A percentile compares a stretch with the other conserved stretches of the same genome.
Evolutionary conservation across 805 yeast species (phyloP).

Genomic region (Candida chilensis): DNA sequence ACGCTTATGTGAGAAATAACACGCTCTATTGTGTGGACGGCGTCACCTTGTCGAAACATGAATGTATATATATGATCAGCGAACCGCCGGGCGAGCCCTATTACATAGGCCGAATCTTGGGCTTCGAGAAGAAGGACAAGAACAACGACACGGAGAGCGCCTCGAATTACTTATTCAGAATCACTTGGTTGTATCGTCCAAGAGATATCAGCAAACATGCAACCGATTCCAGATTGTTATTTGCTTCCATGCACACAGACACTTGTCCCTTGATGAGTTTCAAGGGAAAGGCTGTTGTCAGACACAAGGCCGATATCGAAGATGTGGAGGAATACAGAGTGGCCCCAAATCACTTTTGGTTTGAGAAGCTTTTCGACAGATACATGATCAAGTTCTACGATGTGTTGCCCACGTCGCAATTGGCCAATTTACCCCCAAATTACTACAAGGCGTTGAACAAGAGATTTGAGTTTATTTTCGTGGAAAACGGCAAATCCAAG

Average conservation of each 20-base stretch:
- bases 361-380: slow-evolving; percentile 77
- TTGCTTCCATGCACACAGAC: slow-evolving; percentile 82
- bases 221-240: slow-evolving; percentile 66
- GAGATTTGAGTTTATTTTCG: slow-evolving; percentile 65
- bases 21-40: slow-evolving; percentile 26
- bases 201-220: slow-evolving; percentile 66
- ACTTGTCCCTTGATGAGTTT: slow-evolving; percentile 67
- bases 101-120: slow-evolving; percentile 77
- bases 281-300: slow-evolving; percentile 68
- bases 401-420: slow-evolving; percentile 50
- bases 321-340: slow-evolving; percentile 46
- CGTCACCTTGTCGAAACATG: slow-evolving; percentile 38
- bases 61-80: slow-evolving; percentile 72
- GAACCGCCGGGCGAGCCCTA: slow-evolving; percentile 96
- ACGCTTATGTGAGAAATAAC: slow-evolving; percentile 29
- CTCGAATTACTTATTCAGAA: slow-evolving; percentile 47
- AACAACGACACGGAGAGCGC: slow-evolving; percentile 30
- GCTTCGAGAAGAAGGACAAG: slow-evolving; percentile 43
- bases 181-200: slow-evolving; percentile 91
- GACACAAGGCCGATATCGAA: slow-evolving; percentile 57
- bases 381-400: slow-evolving; percentile 80
- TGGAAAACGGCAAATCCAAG: slow-evolving; percentile 59
- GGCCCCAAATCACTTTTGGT: slow-evolving; percentile 69
- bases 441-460: slow-evolving; percentile 55
- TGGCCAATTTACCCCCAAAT: slow-evolving; percentile 50